Evolutionary conservation across 768 basidiomycete genomes (phyloP).

Genomic region (Naematelia aurantialba): DNA sequence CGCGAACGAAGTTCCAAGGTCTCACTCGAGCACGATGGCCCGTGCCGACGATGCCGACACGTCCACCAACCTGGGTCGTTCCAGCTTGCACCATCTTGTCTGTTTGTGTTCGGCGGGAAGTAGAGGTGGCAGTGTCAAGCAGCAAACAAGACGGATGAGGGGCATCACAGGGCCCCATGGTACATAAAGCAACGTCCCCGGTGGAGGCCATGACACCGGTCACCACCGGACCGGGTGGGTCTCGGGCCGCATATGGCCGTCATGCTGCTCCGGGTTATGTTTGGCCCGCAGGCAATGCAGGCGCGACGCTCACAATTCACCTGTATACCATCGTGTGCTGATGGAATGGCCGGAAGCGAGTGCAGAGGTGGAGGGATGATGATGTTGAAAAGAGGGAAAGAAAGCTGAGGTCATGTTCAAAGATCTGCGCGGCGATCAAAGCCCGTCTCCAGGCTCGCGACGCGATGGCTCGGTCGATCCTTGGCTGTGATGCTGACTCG

Average conservation of each 20-base stretch:
- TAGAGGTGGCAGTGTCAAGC: not conserved
- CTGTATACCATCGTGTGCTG: too few species aligned
- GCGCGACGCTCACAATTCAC: not conserved
- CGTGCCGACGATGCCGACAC: slow-evolving; percentile 38
- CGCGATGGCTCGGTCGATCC: too few species aligned
- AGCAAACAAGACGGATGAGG: too few species aligned
- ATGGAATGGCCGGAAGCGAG: not conserved
- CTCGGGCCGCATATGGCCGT: not conserved
- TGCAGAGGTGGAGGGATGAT: not conserved
- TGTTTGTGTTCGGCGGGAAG: not conserved
- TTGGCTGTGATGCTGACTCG: too few species aligned
- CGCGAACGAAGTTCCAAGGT: not conserved
- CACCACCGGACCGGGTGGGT: not conserved
- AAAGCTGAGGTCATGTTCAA: too few species aligned
- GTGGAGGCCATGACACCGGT: not conserved
- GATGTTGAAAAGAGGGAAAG: not conserved
- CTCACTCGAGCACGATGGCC: slow-evolving; percentile 39
- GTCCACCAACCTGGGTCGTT: slow-evolving; percentile 19
- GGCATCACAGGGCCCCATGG: too few species aligned
- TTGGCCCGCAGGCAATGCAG: not conserved
- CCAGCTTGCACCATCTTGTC: slow-evolving; percentile 2
- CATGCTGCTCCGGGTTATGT: not conserved
- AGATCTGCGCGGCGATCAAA: too few species aligned
- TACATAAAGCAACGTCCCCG: not conserved
- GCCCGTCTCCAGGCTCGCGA: too few species aligned